phyloP scores from a whole-genome alignment of 495 filamentous ascomycete genomes.

The Penicillium turbatum region DNA sequence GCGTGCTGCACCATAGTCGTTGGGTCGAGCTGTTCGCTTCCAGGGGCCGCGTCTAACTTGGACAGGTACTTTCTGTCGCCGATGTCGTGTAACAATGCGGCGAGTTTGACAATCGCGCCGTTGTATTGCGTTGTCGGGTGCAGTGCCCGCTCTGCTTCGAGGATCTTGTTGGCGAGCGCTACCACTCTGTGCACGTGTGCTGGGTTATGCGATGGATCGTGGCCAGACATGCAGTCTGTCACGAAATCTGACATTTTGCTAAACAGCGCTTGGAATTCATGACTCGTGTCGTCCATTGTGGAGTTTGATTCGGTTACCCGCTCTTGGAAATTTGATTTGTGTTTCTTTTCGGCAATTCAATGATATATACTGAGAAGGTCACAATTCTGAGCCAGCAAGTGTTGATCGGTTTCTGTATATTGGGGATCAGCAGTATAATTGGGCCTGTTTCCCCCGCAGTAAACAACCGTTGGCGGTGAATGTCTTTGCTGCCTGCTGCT shows the following conservation, averaged over 20 bases:
- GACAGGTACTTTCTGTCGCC: constrained; percentile 76
- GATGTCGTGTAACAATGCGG: constrained; percentile 81
- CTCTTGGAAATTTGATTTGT: background rate
- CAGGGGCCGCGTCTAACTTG: constrained; percentile 1
- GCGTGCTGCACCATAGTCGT: constrained; percentile 53
- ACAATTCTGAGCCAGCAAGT: no score
- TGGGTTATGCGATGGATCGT: constrained; percentile 85
- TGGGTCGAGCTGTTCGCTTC: constrained; percentile 26
- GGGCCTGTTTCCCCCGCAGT: constrained; percentile 9
- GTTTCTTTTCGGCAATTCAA: background rate
- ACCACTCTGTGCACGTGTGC: constrained; percentile 77
- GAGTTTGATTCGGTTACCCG: background rate
- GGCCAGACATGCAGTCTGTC: constrained; percentile 67
- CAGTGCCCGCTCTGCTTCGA: constrained; percentile 38
- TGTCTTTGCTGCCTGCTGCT: background rate
- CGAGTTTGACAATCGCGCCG: constrained; percentile 58
- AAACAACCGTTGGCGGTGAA: constrained; percentile 18
- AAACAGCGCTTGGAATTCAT: constrained; percentile 37
- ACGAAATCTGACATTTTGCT: constrained; percentile 53
- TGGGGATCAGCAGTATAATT: background rate
- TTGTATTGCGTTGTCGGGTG: constrained; percentile 40
- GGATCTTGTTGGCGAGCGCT: constrained; percentile 59
- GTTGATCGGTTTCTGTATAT: background rate
- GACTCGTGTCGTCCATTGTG: constrained; percentile 13
- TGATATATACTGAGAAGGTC: background rate